Base-by-base conservation (phyloP, 129 eudicot species). In the Tagetes patula region DNA sequence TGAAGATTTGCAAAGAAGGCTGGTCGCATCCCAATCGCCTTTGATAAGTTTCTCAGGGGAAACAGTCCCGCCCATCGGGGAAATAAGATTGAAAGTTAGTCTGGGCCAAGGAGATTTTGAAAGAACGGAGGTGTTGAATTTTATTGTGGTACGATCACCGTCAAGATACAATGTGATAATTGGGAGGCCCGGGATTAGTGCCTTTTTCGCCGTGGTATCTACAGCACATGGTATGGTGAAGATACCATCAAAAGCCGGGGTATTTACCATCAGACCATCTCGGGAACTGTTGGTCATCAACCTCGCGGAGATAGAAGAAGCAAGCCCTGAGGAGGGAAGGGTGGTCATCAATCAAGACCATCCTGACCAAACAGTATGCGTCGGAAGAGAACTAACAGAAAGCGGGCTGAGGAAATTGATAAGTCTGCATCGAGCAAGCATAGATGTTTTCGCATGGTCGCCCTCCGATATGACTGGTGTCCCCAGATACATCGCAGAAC, bases 201-300 rank as follows among this genome's bases (percentile, higher is more conserved):
- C 13, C 10, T 45, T 45, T 12, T 6, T 6, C 0, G 49, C 11
- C 0, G 13, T 45, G 0, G 49, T 45, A 3, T 45, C 49, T 12
- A 45, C 13, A 3, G 12, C 49, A 0, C 49, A 45, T 45, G 11
- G 11, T 0, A 45, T 7, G 49, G 9, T 45, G 49, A 45, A 45
- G 13, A 7, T 45, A 2, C 11, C 3, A 8, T 7, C 49, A 9
- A 1, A 45, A 8, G 49, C 0, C 8, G 49, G 49, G 12, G 9
- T 45, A 45, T 8, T 1, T 1, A 45, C 49, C 1, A 45, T 45
- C 1, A n/a, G 0, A 0, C 2, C 12, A 0, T 7, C 2, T 12
- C 12, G 0, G 0, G 2, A 12, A 8, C 3, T 7, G 0, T 0
- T 12, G 0, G 2, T 2, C 9, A 1, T 2, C 9, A 12, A 12